Conservation (phyloP, 2,329 filamentous ascomycete species). For the Dothiorella sarmentorum region DNA sequence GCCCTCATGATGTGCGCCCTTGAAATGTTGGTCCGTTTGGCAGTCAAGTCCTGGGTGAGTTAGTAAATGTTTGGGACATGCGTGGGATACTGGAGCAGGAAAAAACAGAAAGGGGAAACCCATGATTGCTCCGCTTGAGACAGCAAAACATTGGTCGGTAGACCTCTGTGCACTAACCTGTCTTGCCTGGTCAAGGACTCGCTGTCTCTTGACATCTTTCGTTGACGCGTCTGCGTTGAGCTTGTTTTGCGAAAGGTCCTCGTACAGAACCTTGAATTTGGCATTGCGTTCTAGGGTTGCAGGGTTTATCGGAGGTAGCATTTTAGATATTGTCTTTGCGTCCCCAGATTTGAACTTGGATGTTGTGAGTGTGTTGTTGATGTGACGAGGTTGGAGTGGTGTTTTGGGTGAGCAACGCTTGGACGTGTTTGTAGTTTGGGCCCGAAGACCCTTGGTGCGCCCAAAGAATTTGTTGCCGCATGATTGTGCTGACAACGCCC, state of each 20-base stretch:
- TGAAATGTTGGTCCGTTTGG: constrained; percentile 32
- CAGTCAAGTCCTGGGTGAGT: constrained; percentile 35
- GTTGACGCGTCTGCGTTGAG: constrained; percentile 45
- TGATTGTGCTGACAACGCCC: too few species aligned
- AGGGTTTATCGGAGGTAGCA: constrained; percentile 43
- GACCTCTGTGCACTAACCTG: constrained; percentile 29
- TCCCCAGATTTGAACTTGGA: neutral
- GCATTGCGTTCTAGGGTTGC: constrained; percentile 39
- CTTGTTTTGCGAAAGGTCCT: constrained; percentile 42
- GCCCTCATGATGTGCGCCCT: constrained; percentile 33
- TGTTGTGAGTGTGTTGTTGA: neutral
- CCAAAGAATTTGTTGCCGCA: constrained; percentile 3
- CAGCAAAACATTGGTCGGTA: neutral
- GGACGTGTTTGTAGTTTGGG: constrained; percentile 10
- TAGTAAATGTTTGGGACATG: neutral
- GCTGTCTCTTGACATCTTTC: constrained; percentile 40
- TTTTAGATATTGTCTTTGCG: constrained; percentile 20
- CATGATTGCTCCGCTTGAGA: too few species aligned
- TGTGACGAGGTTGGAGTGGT: neutral
- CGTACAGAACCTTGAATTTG: constrained; percentile 44
- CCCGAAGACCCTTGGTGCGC: too few species aligned
- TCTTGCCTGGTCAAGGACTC: constrained; percentile 39
- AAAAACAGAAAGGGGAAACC: too few species aligned
- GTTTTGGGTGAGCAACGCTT: neutral
- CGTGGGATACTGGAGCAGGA: too few species aligned